Base-by-base conservation (phyloP, 768 basidiomycete genomes). In the Suillus alpinus region DNA sequence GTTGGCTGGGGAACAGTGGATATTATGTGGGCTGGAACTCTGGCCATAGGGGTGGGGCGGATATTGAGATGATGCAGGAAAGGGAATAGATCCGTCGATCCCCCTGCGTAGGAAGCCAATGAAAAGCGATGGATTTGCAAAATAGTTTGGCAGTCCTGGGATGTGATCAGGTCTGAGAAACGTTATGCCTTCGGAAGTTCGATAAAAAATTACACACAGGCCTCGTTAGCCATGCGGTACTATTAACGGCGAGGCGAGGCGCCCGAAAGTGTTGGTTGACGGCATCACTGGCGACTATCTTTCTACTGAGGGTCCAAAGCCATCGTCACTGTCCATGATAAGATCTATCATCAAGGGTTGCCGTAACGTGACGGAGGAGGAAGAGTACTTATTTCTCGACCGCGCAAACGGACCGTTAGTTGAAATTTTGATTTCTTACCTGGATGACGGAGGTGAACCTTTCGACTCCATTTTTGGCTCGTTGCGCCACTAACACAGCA, bases 401-500 rank as follows among this genome's bases (percentile, higher is more conserved):
- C 66, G 20, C 34, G 64, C 13, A 68, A 63, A 26, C 60, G 70
- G 60, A 57, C 60, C 51, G 55, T 63, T 68, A 37, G 58, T 5
- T 20, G 4, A 8, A 10, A 10, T 43, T 20, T 20, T n/a, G 9
- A 4, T 10, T n/a, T 9, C 16, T 44, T 12, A 6, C 20, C 36
- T 10, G 63, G 68, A 14, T 65, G 59, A 56, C 29, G 59, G 6
- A 68, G 55, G 55, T 68, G 67, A 4, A 72, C 65, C 55, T 63
- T 72, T 72, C 12, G 68, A 73, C 46, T 59, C 66, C 68, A 72
- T 70, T 52, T 57, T 59, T 71, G n/a, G 70, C 59, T 34, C 59
- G 66, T 23, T 64, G 66, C 13, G 71, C 68, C 70, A 72, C 70
- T 72, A 29, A 58, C 31, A 50, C 44, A 43, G 16, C 29, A 50